Conservation (phyloP, 192 early-diverging fungal species). For the Funneliformis geosporum region DNA sequence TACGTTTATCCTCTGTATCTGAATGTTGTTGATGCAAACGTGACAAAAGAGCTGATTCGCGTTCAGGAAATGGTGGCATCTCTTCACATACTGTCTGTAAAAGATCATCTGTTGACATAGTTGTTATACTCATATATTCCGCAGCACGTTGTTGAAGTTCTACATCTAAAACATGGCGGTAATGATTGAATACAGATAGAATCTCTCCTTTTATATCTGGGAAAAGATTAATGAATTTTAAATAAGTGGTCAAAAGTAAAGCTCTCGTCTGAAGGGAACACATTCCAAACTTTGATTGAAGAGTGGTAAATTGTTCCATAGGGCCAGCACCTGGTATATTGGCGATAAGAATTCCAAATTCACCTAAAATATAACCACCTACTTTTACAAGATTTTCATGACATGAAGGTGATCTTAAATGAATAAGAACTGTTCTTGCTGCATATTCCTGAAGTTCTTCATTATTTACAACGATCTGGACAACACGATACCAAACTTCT, state of each 20-base stretch:
- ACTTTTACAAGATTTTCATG: conserved; percentile 96
- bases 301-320: conserved; percentile 91
- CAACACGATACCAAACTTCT: conserved; percentile 97
- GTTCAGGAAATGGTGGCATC: conserved; percentile 97
- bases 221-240: conserved; percentile 97
- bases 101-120: conserved; percentile 81
- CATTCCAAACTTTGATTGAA: conserved; percentile 88
- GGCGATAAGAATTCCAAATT: conserved; percentile 96
- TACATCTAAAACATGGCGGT: conserved; percentile 85
- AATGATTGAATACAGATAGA: conserved; percentile 82
- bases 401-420: conserved; percentile 86
- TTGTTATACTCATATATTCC: conserved; percentile 90
- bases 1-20: conserved; percentile 94
- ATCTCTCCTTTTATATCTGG: conserved; percentile 95
- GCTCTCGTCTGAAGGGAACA: conserved; percentile 79
- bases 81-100: conserved; percentile 94
- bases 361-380: conserved; percentile 94
- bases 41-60: conserved; percentile 86
- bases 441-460: conserved; percentile 96
- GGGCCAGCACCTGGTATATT: conserved; percentile 83
- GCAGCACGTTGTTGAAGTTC: conserved; percentile 97
- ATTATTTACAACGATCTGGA: conserved; percentile 95
- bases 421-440: conserved; percentile 76
- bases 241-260: conserved; percentile 86
- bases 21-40: conserved; percentile 81